Base-by-base conservation (phyloP, 2,329 filamentous ascomycete species). In the Nemania bipapillata region DNA sequence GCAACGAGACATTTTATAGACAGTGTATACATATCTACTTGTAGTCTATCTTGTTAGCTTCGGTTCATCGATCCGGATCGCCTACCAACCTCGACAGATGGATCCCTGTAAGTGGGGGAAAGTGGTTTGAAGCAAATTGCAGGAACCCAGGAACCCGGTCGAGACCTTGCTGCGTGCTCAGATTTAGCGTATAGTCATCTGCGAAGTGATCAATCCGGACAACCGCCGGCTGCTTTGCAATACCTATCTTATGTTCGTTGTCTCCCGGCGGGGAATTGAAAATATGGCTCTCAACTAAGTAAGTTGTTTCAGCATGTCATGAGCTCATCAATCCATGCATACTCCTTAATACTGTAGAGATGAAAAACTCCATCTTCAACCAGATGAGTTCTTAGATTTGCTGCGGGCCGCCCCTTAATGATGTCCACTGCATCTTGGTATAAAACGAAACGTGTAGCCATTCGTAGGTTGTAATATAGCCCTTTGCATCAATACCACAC, bases 41-140 rank as follows among this genome's bases (percentile, higher is more conserved):
- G 32, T 56, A 45, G 8, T 32, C 42, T 40, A 20, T 45, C 40
- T 45, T n/a, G 24, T 47, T 63, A 53, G 57, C 26, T 49, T 66
- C 63, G 63, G 66, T 28, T 66, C 22, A 9, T 54, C 62, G 56
- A 35, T 22, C 60, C 60, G 65, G 65, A 64, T 67, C 49, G 47
- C 65, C 60, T 49, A 30, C 47, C 24, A 6, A 42, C 37, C 40
- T 35, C 45, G n/a, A 54, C 35, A 22, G 30, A 40, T 8, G 22
- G 15, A 6, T 58, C 63, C 66, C 26, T 65, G 66, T 63, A 45
- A 50, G 66, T 66, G 66, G 66, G 26, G 26, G 58, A 59, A n/a
- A 58, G 12, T 20, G 47, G 66, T 69, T 59, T 69, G 66, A 69
- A 55, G 58, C 49, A 66, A 69, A 69, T 69, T 66, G 30, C 63